These are phyloP conservation scores for Lepiota brunneoincarnata DNA, from an alignment of 768 basidiomycete species.

Conservation along the genomic window DNA sequence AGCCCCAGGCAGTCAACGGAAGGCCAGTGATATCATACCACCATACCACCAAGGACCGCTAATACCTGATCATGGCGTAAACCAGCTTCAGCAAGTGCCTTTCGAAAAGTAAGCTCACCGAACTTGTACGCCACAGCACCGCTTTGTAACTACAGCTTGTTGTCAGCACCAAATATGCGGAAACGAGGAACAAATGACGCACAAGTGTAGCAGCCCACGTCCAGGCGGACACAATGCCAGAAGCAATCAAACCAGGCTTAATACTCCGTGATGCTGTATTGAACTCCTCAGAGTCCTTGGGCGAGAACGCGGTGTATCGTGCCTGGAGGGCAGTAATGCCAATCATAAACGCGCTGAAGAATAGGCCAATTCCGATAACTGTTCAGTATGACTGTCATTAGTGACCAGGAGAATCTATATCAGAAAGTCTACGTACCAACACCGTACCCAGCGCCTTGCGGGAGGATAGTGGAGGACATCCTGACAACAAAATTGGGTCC, in stretches of 20 bases:
- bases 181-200: neutral
- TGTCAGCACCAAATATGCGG: neutral
- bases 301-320: constrained; percentile 80
- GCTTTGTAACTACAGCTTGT: constrained; percentile 54
- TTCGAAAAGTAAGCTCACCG: constrained; percentile 23
- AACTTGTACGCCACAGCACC: constrained; percentile 85
- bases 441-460: constrained; percentile 85
- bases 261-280: constrained; percentile 79
- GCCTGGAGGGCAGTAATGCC: constrained; percentile 75
- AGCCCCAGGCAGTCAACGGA: neutral
- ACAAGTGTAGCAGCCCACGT: constrained; percentile 84
- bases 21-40: neutral
- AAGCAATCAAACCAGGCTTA: constrained; percentile 89
- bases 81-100: neutral
- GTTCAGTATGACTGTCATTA: neutral
- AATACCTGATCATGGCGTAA: constrained; percentile 38
- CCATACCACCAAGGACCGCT: constrained; percentile 92
- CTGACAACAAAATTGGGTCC: no score
- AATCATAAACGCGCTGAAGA: constrained; percentile 84
- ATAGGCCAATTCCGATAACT: constrained; percentile 70
- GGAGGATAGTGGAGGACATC: constrained; percentile 39
- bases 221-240: constrained; percentile 93
- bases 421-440: constrained; percentile 49
- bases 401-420: neutral
- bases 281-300: constrained; percentile 80